Conservation (phyloP, 169 alveolate genomes). For the Cyclospora cayetanensis region DNA sequence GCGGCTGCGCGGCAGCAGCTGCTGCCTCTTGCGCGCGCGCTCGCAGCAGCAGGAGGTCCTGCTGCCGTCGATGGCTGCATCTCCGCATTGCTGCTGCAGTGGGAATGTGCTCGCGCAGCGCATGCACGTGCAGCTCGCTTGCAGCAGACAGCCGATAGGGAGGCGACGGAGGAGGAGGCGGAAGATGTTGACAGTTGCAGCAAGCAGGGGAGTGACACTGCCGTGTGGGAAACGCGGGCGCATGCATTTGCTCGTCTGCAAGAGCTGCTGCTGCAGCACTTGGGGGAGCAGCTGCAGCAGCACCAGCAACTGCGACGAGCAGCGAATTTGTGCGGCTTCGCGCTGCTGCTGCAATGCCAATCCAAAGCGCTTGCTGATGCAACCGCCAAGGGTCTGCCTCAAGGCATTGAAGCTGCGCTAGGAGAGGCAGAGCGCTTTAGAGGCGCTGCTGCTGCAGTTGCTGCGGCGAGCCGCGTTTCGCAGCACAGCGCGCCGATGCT, state of each 20-base stretch:
- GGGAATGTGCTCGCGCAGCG: conserved; percentile 46
- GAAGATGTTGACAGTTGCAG: not conserved
- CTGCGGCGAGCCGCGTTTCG: not conserved
- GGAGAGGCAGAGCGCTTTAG: conserved; percentile 3
- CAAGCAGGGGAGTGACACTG: not conserved
- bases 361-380: conserved; percentile 18
- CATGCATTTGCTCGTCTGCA: not conserved
- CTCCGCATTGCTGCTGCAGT: conserved; percentile 26
- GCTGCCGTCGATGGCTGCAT: conserved; percentile 11
- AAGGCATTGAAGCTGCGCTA: not conserved
- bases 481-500: not conserved
- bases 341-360: conserved; percentile 31
- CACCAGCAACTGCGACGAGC: not conserved
- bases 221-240: not conserved
- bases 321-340: not conserved
- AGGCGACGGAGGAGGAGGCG: conserved; percentile 9
- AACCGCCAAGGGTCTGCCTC: not conserved
- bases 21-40: conserved; percentile 12
- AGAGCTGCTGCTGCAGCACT: not conserved
- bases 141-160: conserved; percentile 46
- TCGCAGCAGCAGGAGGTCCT: conserved; percentile 2
- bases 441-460: not conserved
- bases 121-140: not conserved
- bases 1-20: conserved; percentile 23
- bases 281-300: not conserved